These are phyloP conservation scores for Phytopythium mirpurense DNA, from an alignment of 352 stramenopile genomes.

Conservation along the genomic window DNA sequence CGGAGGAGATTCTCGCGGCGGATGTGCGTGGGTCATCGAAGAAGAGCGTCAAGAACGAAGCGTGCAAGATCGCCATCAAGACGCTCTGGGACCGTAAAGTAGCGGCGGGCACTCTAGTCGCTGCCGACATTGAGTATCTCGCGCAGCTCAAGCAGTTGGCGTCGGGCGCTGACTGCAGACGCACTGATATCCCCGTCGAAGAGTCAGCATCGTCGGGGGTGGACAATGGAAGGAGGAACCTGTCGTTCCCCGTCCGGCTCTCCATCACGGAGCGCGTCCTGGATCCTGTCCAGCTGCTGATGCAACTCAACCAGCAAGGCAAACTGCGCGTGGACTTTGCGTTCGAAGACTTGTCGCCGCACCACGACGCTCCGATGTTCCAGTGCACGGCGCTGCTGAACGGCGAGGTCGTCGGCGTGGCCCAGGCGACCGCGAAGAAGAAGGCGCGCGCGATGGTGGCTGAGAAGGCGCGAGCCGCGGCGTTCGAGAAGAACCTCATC, in stretches of 20 bases:
- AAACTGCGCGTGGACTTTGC: constrained; percentile 37
- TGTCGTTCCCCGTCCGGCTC: constrained; percentile 19
- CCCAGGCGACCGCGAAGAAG: constrained; percentile 66
- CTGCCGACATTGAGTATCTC: constrained; percentile 61
- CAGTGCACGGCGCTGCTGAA: constrained; percentile 50
- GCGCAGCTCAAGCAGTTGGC: constrained; percentile 32
- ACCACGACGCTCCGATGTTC: constrained; percentile 35
- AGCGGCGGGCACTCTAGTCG: constrained; percentile 33
- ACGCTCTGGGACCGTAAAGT: constrained; percentile 78
- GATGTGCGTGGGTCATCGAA: constrained; percentile 59
- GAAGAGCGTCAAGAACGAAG: constrained; percentile 66
- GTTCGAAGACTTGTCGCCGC: constrained; percentile 41
- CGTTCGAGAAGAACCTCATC: constrained; percentile 50
- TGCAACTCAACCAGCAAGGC: constrained; percentile 45
- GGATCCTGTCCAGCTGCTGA: constrained; percentile 39
- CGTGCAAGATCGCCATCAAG: constrained; percentile 54
- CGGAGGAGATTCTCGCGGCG: constrained; percentile 30
- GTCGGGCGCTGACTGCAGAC: background rate
- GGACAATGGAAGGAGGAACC: background rate
- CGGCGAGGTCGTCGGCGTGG: constrained; percentile 23
- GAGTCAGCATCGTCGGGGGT: background rate
- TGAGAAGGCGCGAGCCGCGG: constrained; percentile 64
- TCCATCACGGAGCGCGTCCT: constrained; percentile 31
- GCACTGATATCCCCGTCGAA: background rate
- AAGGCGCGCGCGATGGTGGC: constrained; percentile 71